These are phyloP conservation scores for Scheffersomyces coipomensis DNA, from an alignment of 805 yeast genomes.

Conservation along the genomic window DNA sequence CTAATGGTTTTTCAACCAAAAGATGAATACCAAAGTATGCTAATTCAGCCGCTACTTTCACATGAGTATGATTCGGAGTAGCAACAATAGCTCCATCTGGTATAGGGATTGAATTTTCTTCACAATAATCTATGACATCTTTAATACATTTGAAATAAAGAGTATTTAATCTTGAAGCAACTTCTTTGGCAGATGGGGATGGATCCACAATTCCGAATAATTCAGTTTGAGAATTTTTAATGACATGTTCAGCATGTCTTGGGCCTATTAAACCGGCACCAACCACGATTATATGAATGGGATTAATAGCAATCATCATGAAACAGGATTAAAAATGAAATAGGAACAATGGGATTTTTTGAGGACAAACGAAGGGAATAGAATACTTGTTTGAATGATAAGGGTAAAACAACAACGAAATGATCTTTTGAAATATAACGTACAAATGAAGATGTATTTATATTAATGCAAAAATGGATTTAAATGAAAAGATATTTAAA, in stretches of 20 bases:
- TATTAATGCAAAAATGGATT: too few relatives aligned
- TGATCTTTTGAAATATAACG: too few relatives aligned
- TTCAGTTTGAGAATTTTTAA: slow-evolving; percentile 19
- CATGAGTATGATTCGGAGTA: slow-evolving; percentile 42
- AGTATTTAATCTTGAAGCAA: slow-evolving; percentile 22
- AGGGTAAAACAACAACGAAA: too few relatives aligned
- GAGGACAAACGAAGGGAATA: too few relatives aligned
- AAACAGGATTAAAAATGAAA: too few relatives aligned
- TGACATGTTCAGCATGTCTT: slow-evolving; percentile 36
- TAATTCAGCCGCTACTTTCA: slow-evolving; percentile 25
- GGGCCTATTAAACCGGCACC: slow-evolving; percentile 44
- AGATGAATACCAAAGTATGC: slow-evolving; percentile 32
- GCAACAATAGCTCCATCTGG: slow-evolving; percentile 40
- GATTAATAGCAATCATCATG: slow-evolving; percentile 1
- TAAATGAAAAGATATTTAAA: too few relatives aligned
- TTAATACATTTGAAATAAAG: slow-evolving; percentile 19
- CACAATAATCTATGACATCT: slow-evolving; percentile 21
- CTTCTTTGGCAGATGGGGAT: slow-evolving; percentile 21
- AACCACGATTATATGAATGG: slow-evolving; percentile 17
- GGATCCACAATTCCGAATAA: slow-evolving; percentile 35
- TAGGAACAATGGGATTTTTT: too few relatives aligned
- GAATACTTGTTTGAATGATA: too few relatives aligned
- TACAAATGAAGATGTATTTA: too few relatives aligned
- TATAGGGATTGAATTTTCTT: slow-evolving; percentile 10
- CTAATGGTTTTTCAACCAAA: slow-evolving; percentile 37